Conservation (phyloP, 768 basidiomycete genomes). For the Mycena chlorophos region DNA sequence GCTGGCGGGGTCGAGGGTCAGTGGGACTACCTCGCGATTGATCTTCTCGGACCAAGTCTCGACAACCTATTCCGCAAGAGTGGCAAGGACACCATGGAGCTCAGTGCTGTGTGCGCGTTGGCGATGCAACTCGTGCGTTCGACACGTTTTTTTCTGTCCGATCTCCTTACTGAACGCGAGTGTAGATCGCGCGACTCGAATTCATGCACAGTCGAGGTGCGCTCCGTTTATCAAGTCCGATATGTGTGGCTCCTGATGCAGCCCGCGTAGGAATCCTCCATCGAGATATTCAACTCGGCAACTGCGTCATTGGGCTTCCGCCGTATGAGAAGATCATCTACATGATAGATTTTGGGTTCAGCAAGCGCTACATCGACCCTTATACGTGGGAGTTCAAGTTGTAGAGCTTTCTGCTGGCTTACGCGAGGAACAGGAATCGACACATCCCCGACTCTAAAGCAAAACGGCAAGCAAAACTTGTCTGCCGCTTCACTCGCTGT, state of each 20-base stretch:
- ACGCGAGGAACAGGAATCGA: constrained; percentile 32
- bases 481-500: not conserved
- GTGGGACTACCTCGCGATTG: constrained; percentile 78
- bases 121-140: constrained; percentile 72
- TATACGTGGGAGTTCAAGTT: constrained; percentile 34
- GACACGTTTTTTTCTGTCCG: not conserved
- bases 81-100: constrained; percentile 60
- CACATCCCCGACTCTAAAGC: constrained; percentile 71
- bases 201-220: constrained; percentile 72
- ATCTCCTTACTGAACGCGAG: constrained; percentile 6
- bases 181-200: constrained; percentile 68
- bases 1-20: constrained; percentile 55
- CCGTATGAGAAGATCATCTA: constrained; percentile 64
- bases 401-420: not conserved
- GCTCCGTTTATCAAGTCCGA: not conserved
- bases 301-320: constrained; percentile 63
- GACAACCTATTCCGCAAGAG: constrained; percentile 59
- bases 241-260: not conserved
- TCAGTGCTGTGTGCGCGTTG: constrained; percentile 71
- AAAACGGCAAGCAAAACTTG: constrained; percentile 30
- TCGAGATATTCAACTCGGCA: constrained; percentile 79
- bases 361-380: constrained; percentile 73
- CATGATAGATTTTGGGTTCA: constrained; percentile 88
- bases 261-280: constrained; percentile 49
- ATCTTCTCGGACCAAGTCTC: constrained; percentile 68